Evolutionary conservation across 306 rosid species (phyloP).

Genomic region (Acacia melanoxylon): DNA sequence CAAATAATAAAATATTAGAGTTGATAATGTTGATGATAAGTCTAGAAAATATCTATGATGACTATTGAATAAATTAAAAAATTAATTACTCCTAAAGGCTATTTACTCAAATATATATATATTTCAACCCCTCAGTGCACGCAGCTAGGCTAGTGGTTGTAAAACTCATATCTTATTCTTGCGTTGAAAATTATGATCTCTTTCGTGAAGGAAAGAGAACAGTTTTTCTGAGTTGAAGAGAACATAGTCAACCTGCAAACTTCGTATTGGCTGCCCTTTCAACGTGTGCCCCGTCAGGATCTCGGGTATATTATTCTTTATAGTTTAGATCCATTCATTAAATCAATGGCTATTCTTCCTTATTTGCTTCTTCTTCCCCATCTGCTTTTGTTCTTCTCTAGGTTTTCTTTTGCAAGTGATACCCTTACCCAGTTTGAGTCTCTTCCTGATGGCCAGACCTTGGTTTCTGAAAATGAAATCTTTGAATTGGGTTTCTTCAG

Average conservation of each 20-base stretch:
- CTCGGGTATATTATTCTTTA: no score
- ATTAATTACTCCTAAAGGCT: no score
- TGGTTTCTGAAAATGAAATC: not conserved
- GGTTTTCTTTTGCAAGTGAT: not conserved
- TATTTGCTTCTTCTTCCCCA: not conserved
- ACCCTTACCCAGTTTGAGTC: not conserved
- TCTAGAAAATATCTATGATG: no score
- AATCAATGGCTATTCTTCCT: not conserved
- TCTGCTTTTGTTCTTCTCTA: not conserved
- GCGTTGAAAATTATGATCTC: no score
- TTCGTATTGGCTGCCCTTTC: not conserved
- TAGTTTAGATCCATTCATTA: no score
- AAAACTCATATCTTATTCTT: not conserved
- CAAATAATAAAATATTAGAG: no score
- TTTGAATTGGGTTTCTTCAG: slow-evolving; percentile 21
- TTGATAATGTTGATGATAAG: no score
- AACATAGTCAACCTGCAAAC: not conserved
- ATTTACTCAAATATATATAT: no score
- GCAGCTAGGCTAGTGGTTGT: no score
- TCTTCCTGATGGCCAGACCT: not conserved
- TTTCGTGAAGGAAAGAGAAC: not conserved
- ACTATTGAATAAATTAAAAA: no score
- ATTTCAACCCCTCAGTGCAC: no score
- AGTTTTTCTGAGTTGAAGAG: not conserved
- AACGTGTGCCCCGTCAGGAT: not conserved